Base-by-base conservation (phyloP, 768 basidiomycete species). In the Termitomyces sp. region DNA sequence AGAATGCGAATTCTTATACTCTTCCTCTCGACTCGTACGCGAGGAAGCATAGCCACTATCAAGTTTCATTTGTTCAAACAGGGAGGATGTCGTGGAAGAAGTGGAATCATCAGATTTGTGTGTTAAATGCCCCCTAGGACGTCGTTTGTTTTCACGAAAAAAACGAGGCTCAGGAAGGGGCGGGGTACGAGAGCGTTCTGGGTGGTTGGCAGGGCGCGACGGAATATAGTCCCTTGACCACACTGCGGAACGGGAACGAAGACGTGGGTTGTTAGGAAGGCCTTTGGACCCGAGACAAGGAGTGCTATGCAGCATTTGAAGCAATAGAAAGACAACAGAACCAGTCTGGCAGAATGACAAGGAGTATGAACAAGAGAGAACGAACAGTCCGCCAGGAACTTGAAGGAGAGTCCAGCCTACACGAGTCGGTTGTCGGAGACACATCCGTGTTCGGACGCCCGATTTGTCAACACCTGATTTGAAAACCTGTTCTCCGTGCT, bases 1-100 rank as follows among this genome's bases (percentile, higher is more conserved):
- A 21, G 34, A 14, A 34, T 19, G 8, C n/a, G 16, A n/a, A 35
- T 23, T 0, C 19, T 37, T 34, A 48, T 35, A 9, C 16, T 49
- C 47, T 19, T 48, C 14, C 14, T 34, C 47, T 6, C 1, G 16
- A 37, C 23, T 27, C 35, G 16, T 16, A 10, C 10, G 25, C 25
- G 34, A 50, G 23, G 35, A 35, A 35, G 11, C 35, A 38, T n/a
- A 21, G 35, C 72, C 70, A 4, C 66, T 42, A 7, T 61, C 66
- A 17, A 56, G 61, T 47, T 68, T 72, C 63, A 73, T 69, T 52
- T 76, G 66, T 35, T 73, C 71, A 53, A 75, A 69, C n/a, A 76
- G 65, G 7, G 76, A 71, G 2, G 73, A 74, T 37, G 61, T 63
- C 14, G 31, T 51, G 23, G 54, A 56, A 44, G 62, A 55, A 2